These are phyloP conservation scores for Metarhizium anisopliae DNA, from an alignment of 2,329 filamentous ascomycete species.

Conservation along the genomic window DNA sequence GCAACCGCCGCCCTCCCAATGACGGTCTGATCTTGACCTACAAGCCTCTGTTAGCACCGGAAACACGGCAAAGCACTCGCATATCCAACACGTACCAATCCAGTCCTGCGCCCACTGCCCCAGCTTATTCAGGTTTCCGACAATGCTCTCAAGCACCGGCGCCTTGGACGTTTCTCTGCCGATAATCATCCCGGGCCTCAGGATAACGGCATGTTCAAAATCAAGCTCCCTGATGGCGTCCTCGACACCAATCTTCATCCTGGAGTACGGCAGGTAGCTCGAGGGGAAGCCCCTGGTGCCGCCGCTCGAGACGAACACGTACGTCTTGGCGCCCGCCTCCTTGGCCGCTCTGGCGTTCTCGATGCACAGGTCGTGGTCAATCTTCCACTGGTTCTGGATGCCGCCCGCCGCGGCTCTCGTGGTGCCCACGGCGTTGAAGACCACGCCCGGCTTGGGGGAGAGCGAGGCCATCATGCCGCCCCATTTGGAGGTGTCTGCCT, in stretches of 20 bases:
- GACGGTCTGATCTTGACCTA: not conserved
- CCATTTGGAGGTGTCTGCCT: constrained; percentile 64
- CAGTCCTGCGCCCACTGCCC: not conserved
- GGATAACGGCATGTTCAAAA: constrained; percentile 71
- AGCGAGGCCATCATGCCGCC: constrained; percentile 46
- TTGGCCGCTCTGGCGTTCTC: constrained; percentile 69
- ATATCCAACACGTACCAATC: not conserved
- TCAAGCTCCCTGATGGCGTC: constrained; percentile 61
- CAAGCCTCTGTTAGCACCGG: not conserved
- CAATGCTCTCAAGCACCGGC: not conserved
- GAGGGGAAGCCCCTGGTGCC: constrained; percentile 34
- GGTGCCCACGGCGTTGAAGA: constrained; percentile 74
- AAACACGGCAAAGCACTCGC: not conserved
- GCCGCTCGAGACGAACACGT: constrained; percentile 63
- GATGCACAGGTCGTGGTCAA: constrained; percentile 82
- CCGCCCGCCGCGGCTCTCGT: constrained; percentile 68
- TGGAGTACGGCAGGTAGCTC: constrained; percentile 40
- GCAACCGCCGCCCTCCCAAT: not conserved
- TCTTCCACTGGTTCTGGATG: constrained; percentile 72
- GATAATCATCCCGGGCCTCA: constrained; percentile 66
- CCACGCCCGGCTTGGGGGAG: constrained; percentile 47
- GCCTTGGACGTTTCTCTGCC: constrained; percentile 30
- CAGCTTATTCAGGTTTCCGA: not conserved
- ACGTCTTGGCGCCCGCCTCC: constrained; percentile 61
- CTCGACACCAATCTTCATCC: constrained; percentile 86